These are phyloP conservation scores for Vitis cinerea DNA, from an alignment of 164 flowering plant genomes.

Conservation along the genomic window DNA sequence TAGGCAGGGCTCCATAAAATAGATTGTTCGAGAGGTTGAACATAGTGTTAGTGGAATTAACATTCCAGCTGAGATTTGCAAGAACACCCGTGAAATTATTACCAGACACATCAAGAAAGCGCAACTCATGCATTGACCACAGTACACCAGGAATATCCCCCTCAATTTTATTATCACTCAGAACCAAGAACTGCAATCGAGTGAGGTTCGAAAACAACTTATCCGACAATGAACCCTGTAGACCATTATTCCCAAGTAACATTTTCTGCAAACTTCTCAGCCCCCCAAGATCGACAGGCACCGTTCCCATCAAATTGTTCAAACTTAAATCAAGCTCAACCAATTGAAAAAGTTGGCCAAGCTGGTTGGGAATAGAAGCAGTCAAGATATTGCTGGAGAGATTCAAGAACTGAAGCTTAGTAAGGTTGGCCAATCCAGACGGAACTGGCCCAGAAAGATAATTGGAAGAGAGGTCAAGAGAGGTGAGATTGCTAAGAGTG, in stretches of 20 bases:
- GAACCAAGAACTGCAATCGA: constrained; percentile 34
- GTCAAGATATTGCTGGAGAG: constrained; percentile 56
- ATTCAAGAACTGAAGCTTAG: constrained; percentile 37
- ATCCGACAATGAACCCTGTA: constrained; percentile 45
- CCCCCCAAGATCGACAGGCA: constrained; percentile 45
- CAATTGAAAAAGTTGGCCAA: constrained; percentile 52
- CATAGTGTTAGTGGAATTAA: constrained; percentile 23
- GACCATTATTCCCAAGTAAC: constrained; percentile 33
- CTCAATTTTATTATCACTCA: constrained; percentile 44
- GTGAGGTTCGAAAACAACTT: constrained; percentile 37
- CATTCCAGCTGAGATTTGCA: constrained; percentile 23
- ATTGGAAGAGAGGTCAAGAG: constrained; percentile 36
- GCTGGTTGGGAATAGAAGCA: constrained; percentile 45
- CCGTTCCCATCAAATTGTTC: constrained; percentile 57
- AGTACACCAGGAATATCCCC: constrained; percentile 47
- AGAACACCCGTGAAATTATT: constrained; percentile 64
- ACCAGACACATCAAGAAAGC: constrained; percentile 50
- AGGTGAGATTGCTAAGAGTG: constrained; percentile 24
- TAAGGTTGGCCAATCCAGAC: constrained; percentile 26
- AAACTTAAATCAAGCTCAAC: constrained; percentile 59
- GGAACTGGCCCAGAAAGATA: constrained; percentile 42
- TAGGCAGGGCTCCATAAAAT: constrained; percentile 54
- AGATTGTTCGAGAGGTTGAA: constrained; percentile 63
- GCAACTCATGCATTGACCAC: constrained; percentile 45
- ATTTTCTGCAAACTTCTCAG: constrained; percentile 49